phyloP scores from a whole-genome alignment of 169 alveolate species.

The Eimeria necatrix region DNA sequence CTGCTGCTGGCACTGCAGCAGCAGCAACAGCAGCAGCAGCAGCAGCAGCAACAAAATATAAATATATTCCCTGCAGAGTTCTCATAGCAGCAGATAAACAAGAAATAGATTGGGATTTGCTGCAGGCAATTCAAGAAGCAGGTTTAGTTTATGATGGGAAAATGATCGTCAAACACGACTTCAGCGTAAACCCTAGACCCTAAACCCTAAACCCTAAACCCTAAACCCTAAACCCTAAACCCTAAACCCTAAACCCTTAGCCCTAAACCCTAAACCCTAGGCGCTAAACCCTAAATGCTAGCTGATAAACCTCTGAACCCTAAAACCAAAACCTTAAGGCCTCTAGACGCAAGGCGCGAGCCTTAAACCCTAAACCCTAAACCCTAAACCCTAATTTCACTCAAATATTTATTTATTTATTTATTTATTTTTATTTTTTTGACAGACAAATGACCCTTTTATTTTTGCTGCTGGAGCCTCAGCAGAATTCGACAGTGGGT shows the following conservation, averaged over 20 bases:
- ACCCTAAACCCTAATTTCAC: no score
- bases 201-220: background rate
- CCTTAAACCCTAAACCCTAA: no score
- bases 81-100: constrained; percentile 91
- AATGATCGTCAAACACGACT: constrained; percentile 90
- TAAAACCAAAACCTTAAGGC: no score
- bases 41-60: background rate
- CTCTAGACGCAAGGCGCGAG: no score
- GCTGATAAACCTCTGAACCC: no score
- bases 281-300: no score
- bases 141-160: constrained; percentile 96
- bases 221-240: no score
- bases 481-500: constrained; percentile 93
- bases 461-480: constrained; percentile 94
- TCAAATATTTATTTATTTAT: no score
- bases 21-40: background rate
- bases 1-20: no score
- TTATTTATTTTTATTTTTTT: no score
- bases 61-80: constrained; percentile 84
- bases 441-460: constrained; percentile 91
- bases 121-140: constrained; percentile 91
- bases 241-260: no score
- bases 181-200: constrained; percentile 82
- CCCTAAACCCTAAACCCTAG: no score
- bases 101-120: constrained; percentile 93